Evolutionary conservation across 2,329 filamentous ascomycete genomes (phyloP), one percentile per base, ranked within the genome.

Genomic region (Bipolaris oryzae): DNA sequence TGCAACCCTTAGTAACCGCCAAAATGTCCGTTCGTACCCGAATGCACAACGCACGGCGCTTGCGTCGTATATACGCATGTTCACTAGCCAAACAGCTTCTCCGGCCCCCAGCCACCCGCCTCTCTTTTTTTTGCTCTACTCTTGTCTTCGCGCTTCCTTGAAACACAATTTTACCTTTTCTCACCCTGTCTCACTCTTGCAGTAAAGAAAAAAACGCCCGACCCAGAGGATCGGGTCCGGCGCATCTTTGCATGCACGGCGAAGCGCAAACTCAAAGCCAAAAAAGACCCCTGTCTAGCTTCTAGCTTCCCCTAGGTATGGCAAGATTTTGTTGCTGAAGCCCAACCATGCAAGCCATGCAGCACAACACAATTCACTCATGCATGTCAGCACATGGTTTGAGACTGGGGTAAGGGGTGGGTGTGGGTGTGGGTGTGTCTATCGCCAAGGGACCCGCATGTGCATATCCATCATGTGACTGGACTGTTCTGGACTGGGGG

Each of bases 311-410:
- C 21, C 21, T n/a, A n/a, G 21, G 3, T 21, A 21, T 21, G 21
- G 21, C 21, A 21, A 21, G 21, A 21, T 23, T 23, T 23, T 23
- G 18, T 16, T 46, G 21, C 21, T 23, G 50, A 38, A 52, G 53
- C 53, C 53, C 48, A 55, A 55, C 53, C 53, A 55, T 55, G 53
- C 48, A 55, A 45, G 53, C 53, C 53, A 55, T 37, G 53, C 53
- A 50, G 53, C 50, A 46, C 42, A 55, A 55, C 48, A 52, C 48
- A 44, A 44, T n/a, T 38, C 43, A 37, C 25, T 42, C 48, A 52
- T 55, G 48, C 53, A 41, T 55, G 48, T 47, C 42, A 52, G 53
- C 48, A 41, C 50, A 49, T 49, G 35, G 11, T 28, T 10, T 11
- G 7, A 7, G 16, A 50, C 37, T n/a, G 47, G 23, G 25, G 28